Percentiles rank a stretch among this genome's conserved stretches.
Evolutionary conservation across 176 grass and related monocot species (phyloP).

Genomic region (Paspalum notatum): DNA sequence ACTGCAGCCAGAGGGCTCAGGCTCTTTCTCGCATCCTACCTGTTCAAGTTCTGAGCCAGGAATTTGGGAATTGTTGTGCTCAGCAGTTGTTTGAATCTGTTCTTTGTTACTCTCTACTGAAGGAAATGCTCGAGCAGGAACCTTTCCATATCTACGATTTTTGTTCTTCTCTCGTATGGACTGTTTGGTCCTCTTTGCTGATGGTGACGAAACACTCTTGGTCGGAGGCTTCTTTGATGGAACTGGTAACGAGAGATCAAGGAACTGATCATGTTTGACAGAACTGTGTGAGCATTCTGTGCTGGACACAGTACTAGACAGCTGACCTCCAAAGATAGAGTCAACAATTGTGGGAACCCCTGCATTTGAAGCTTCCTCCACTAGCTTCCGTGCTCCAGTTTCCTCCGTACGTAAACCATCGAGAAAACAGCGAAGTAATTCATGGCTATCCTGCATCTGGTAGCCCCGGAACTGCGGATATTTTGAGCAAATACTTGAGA

Average conservation of each 20-base stretch:
- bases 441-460: constrained; percentile 97
- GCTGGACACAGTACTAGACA: constrained; percentile 92
- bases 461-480: constrained; percentile 86
- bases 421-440: constrained; percentile 90
- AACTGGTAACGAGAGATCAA: constrained; percentile 89
- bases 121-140: constrained; percentile 45
- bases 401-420: constrained; percentile 79
- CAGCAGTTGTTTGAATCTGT: constrained; percentile 46
- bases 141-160: constrained; percentile 53
- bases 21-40: constrained; percentile 43
- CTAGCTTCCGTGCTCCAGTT: constrained; percentile 61
- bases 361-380: constrained; percentile 37
- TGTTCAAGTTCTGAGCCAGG: constrained; percentile 57
- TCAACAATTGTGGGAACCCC: constrained; percentile 64
- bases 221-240: constrained; percentile 72
- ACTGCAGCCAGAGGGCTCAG: constrained; percentile 46
- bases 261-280: constrained; percentile 80
- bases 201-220: constrained; percentile 54
- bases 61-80: constrained; percentile 45
- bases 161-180: constrained; percentile 61
- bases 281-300: constrained; percentile 77
- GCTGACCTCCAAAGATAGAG: constrained; percentile 75
- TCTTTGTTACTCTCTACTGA: constrained; percentile 45
- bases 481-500: constrained; percentile 76
- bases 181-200: constrained; percentile 59